Base-by-base conservation (phyloP, 2,329 filamentous ascomycete genomes). In the Arthrobotrys conoides region DNA sequence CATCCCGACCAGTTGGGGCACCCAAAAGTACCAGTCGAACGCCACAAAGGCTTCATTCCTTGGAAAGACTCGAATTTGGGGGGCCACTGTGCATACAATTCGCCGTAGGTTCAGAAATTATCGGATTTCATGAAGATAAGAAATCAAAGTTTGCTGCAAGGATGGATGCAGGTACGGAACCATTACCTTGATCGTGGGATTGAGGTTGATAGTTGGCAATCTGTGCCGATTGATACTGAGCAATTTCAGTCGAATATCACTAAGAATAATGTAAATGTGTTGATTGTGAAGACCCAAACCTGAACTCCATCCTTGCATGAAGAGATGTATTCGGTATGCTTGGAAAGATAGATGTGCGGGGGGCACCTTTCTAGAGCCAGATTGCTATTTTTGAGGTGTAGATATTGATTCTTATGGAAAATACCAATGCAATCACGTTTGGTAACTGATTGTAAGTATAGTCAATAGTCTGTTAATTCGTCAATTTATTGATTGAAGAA, bases 121-220 rank as follows among this genome's bases (percentile, higher is more conserved):
- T 27, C 12, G 36, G 41, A 65, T 59, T 64, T 46, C 12, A 41
- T 51, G 44, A 44, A 73, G 61, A 73, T 73, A 67, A 66, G 55
- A 44, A 22, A 9, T 59, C 1, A n/a, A n/a, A 30, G 61, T 27
- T 38, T 67, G n/a, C 49, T 51, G 46, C 44, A 70, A 59, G 36
- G 27, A 36, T 63, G 4, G 46, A 49, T 73, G 70, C 70, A 73
- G 70, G 70, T 73, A 61, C 61, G 70, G 63, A 16, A 41, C 70
- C 59, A 65, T 48, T 65, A 55, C 61, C 69, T 72, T 72, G 48
- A 65, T 44, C 9, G n/a, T 27, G 69, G 61, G 27, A 61, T 61
- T 61, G 57, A 3, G 5, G 14, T 57, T n/a, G 33, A 6, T 36
- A 36, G 16, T 38, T 38, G 57, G 67, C 24, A 63, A 63, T 41